Percentiles rank a stretch among this genome's conserved stretches.
Conservation (phyloP, 176 grass and related monocot genomes). For the Leersia perrieri region DNA sequence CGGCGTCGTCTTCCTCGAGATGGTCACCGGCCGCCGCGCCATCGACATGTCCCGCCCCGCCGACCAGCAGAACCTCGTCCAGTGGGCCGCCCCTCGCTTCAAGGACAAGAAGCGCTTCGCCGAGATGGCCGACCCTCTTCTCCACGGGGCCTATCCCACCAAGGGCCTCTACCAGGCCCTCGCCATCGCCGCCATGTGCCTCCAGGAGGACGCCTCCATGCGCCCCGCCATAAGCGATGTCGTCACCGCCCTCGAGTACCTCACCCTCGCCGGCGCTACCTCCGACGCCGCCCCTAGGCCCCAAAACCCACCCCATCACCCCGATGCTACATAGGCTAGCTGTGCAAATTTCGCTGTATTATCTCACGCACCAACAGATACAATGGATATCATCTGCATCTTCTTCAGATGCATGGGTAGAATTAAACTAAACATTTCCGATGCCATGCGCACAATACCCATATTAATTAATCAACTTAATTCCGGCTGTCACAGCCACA, state of each 20-base stretch:
- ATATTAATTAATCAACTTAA: not conserved
- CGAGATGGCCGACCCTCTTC: conserved; percentile 46
- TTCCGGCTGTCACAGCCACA: not conserved
- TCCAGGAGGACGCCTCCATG: conserved; percentile 52
- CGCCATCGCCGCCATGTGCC: conserved; percentile 55
- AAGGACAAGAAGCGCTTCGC: conserved; percentile 42
- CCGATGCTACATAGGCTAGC: no score
- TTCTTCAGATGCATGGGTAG: not conserved
- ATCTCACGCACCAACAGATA: no score
- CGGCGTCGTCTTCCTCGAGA: conserved; percentile 58
- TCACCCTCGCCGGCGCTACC: conserved; percentile 24
- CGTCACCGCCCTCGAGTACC: conserved; percentile 53
- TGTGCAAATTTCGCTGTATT: no score
- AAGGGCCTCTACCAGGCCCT: conserved; percentile 56
- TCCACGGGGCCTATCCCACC: conserved; percentile 19
- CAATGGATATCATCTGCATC: not conserved
- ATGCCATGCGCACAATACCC: not conserved
- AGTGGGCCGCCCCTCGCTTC: conserved; percentile 38
- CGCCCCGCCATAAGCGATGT: conserved; percentile 49
- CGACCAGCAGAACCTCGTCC: conserved; percentile 37
- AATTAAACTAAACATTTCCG: conserved; percentile 2
- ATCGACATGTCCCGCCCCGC: conserved; percentile 20
- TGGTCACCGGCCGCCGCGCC: conserved; percentile 33
- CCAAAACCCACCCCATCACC: no score
- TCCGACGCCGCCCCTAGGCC: not conserved